These are phyloP conservation scores for Penicillium oxalicum DNA, from an alignment of 2,329 filamentous ascomycete genomes.

Conservation along the genomic window DNA sequence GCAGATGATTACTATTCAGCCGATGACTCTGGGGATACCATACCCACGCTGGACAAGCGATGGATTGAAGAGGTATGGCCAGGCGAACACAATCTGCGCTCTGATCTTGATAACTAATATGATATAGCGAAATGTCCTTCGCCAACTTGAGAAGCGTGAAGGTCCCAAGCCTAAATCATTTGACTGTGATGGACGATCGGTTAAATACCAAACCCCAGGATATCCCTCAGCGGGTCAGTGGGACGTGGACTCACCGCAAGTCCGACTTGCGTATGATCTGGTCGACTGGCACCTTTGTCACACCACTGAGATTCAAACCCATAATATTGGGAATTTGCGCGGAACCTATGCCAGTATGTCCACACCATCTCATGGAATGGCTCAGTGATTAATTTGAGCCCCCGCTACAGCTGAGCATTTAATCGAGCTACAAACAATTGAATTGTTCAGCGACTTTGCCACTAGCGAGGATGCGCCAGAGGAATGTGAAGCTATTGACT, in stretches of 20 bases:
- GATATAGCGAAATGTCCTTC: neutral
- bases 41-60: neutral
- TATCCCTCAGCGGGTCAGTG: neutral
- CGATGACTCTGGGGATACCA: neutral
- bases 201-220: neutral
- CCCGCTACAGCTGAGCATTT: neutral
- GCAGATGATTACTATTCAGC: neutral
- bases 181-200: neutral
- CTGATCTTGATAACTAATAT: neutral
- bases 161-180: neutral
- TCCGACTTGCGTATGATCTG: neutral
- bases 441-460: neutral
- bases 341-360: neutral
- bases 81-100: neutral
- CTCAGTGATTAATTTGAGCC: neutral
- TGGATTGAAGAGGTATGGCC: neutral
- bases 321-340: neutral
- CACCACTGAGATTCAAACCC: neutral
- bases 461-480: neutral
- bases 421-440: neutral
- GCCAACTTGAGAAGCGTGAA: neutral
- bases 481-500: neutral
- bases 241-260: neutral
- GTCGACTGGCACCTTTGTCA: neutral
- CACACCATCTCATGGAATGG: neutral